phyloP scores from a whole-genome alignment of 768 basidiomycete genomes.

The Leccinum variicolor region DNA sequence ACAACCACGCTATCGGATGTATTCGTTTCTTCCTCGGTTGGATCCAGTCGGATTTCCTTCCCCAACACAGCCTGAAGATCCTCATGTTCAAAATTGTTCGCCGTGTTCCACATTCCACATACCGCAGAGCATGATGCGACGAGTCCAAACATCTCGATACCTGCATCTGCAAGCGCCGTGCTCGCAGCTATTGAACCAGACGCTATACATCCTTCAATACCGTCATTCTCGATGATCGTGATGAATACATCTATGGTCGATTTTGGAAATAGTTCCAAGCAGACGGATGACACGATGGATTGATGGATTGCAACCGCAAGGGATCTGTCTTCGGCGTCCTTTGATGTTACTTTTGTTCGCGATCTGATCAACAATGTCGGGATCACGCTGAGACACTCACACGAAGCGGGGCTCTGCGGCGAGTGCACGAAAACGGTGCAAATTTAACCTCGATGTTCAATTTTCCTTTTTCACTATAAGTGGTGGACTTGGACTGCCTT shows the following conservation, averaged over 20 bases:
- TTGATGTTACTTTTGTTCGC: constrained; percentile 9
- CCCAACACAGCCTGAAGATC: constrained; percentile 50
- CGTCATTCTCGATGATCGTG: constrained; percentile 88
- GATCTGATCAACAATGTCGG: not conserved
- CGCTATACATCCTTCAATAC: constrained; percentile 84
- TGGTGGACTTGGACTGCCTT: constrained; percentile 73
- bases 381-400: constrained; percentile 44
- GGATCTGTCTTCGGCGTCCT: constrained; percentile 95
- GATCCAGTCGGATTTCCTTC: constrained; percentile 73
- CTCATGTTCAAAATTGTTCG: constrained; percentile 2
- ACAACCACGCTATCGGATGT: constrained; percentile 64
- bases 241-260: constrained; percentile 91
- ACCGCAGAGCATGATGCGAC: constrained; percentile 84
- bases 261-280: constrained; percentile 90
- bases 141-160: constrained; percentile 87
- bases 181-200: constrained; percentile 85
- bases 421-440: constrained; percentile 84
- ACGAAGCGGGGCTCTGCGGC: constrained; percentile 78
- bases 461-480: constrained; percentile 84
- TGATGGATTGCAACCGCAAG: constrained; percentile 83
- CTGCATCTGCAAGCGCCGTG: constrained; percentile 88
- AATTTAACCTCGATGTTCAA: constrained; percentile 97
- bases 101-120: constrained; percentile 17
- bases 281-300: constrained; percentile 76
- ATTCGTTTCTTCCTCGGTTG: constrained; percentile 64